A percentile compares a stretch with the other conserved stretches of the same genome.
Evolutionary conservation across 306 rosid genomes (phyloP).

Genomic region (Malus asiatica): DNA sequence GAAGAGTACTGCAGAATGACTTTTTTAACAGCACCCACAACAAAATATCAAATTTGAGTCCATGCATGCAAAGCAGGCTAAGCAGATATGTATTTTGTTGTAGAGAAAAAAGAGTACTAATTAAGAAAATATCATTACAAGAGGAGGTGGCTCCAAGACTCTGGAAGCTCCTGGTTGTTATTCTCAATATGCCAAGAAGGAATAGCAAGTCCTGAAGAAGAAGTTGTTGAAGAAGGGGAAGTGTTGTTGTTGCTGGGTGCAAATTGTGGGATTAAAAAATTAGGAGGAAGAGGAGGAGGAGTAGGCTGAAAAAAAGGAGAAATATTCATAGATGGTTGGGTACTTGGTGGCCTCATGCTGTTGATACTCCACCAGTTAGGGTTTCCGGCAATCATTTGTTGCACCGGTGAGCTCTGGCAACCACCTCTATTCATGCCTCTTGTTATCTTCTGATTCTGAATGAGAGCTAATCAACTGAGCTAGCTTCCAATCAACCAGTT

Average conservation of each 20-base stretch:
- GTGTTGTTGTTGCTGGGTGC: conserved; percentile 3
- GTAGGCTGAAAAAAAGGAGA: conserved; percentile 48
- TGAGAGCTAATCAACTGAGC: background rate
- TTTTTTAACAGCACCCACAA: background rate
- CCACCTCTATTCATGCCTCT: conserved; percentile 66
- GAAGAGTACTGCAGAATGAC: background rate
- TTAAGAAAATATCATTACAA: conserved; percentile 31
- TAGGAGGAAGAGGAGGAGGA: conserved; percentile 28
- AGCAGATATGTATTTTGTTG: background rate
- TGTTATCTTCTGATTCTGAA: background rate
- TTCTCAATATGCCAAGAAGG: conserved; percentile 49
- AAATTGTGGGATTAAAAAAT: conserved; percentile 13
- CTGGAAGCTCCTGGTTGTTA: conserved; percentile 51
- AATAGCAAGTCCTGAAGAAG: conserved; percentile 35
- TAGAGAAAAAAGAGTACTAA: conserved; percentile 4
- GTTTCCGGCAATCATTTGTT: conserved; percentile 89
- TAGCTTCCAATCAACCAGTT: background rate
- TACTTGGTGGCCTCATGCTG: conserved; percentile 39
- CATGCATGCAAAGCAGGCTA: background rate
- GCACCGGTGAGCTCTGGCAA: conserved; percentile 81
- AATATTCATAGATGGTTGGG: conserved; percentile 11
- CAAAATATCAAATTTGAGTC: background rate
- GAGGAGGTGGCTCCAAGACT: conserved; percentile 91
- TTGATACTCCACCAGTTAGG: conserved; percentile 93
- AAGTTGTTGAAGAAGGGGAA: background rate